Evolutionary conservation across 23 red algal genomes (phyloP).

Genomic region (Gracilaria domingensis): DNA sequence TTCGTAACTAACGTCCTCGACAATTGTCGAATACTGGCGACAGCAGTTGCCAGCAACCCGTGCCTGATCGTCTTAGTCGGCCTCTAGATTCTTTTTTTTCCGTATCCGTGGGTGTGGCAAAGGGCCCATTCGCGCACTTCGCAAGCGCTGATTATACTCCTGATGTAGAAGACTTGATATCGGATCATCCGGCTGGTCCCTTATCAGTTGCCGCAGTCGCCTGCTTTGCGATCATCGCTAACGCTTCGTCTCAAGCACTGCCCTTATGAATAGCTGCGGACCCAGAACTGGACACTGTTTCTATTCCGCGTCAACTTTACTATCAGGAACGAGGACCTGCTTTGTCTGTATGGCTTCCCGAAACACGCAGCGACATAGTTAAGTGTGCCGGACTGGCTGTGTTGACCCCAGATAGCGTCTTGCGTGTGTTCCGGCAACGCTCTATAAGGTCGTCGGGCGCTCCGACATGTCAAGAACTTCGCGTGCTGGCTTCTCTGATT

Average conservation of each 20-base stretch:
- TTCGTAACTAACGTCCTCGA: too few species aligned
- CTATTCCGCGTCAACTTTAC: constrained; percentile 27
- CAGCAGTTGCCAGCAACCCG: too few species aligned
- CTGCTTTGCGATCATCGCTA: constrained; percentile 44
- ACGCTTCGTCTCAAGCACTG: constrained; percentile 29
- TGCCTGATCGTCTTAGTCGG: too few species aligned
- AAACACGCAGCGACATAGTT: too few species aligned
- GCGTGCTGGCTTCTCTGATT: constrained; percentile 18
- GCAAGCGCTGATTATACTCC: constrained; percentile 44
- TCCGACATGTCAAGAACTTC: constrained; percentile 33
- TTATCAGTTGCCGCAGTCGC: constrained; percentile 42
- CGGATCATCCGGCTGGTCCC: constrained; percentile 11
- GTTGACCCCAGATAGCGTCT: constrained; percentile 42
- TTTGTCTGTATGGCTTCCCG: constrained; percentile 38
- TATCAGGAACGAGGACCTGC: not conserved
- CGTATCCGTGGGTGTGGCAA: too few species aligned
- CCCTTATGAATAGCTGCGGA: constrained; percentile 48
- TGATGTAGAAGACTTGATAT: constrained; percentile 53
- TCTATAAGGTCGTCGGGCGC: not conserved
- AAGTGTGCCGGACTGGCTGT: constrained; percentile 43
- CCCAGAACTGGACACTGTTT: constrained; percentile 34
- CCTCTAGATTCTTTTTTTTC: too few species aligned
- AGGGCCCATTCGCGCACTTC: constrained; percentile 30
- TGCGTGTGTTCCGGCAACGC: constrained; percentile 42
- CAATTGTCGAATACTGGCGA: too few species aligned